phyloP scores from a whole-genome alignment of 192 early-diverging fungal genomes.

The Entomortierella parvispora region DNA sequence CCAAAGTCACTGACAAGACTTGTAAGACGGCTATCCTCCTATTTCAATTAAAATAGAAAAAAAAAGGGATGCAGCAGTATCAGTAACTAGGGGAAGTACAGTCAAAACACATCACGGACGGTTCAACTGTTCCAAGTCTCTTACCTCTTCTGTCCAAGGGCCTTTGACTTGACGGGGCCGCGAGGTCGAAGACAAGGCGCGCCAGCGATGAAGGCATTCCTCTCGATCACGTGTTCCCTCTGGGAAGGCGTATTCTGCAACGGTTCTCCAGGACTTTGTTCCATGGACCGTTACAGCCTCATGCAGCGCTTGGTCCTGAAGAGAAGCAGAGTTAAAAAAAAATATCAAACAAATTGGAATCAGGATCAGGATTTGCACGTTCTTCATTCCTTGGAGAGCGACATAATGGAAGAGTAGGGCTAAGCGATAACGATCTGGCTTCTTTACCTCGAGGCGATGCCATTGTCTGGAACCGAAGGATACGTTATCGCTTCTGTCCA shows the following conservation, averaged over 20 bases:
- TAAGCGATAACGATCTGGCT: too few relatives aligned
- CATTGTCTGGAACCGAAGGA: not conserved
- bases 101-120: too few relatives aligned
- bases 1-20: constrained; percentile 17
- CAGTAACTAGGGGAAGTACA: not conserved
- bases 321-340: not conserved
- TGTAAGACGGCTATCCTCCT: constrained; percentile 17
- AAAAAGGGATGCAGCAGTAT: not conserved
- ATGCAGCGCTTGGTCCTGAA: constrained; percentile 17
- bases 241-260: constrained; percentile 20
- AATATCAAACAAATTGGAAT: not conserved
- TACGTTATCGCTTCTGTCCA: not conserved
- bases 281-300: constrained; percentile 14
- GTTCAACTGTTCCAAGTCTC: not conserved
- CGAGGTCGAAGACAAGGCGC: not conserved
- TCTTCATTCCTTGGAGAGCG: too few relatives aligned
- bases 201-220: constrained; percentile 26
- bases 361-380: too few relatives aligned
- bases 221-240: constrained; percentile 19
- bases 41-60: not conserved
- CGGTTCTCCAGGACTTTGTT: constrained; percentile 17
- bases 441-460: constrained; percentile 9
- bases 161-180: constrained; percentile 26
- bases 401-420: too few relatives aligned
- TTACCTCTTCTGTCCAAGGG: constrained; percentile 29